Evolutionary conservation across 352 stramenopile species (phyloP), one percentile per base, ranked within the genome.

Genomic region (Bremia lactucae): DNA sequence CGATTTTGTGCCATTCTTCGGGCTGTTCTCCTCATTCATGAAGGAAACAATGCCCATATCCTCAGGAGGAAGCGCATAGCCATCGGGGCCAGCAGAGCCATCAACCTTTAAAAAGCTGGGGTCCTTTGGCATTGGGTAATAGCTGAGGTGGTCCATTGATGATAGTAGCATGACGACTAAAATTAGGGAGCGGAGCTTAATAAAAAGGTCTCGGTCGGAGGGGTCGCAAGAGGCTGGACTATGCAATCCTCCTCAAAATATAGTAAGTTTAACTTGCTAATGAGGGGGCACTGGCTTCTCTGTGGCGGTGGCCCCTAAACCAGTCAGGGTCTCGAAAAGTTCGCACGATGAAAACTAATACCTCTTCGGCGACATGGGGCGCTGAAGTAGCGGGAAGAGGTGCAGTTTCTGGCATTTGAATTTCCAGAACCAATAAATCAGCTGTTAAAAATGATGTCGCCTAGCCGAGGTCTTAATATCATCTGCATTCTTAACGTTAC

Each of bases 1-100:
- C 38, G 72, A 86, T 57, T 89, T 89, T 42, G 76, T 87, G 33
- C 69, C 73, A 46, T 86, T 89, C 66, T 88, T 86, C 29, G 73
- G 72, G 21, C 69, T 85, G 62, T 85, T 85, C 47, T 88, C 73
- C 46, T 88, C 75, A 53, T 81, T 85, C 49, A 83, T 48, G 56
- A 82, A 84, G 14, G 45, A 38, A 18, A 53, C 18, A 18, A 54
- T 42, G 18, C 57, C 55, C 48, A 70, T 36, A 29, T 78, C 67
- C 36, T 87, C 55, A 35, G 55, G 42, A 7, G 66, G 57, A n/a
- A 77, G 60, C 24, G 61, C 43, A 51, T 73, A 76, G 43, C 55
- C 62, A 31, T 69, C 59, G 19, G 47, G 36, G 10, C 48, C 46
- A 6, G 43, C 48, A 21, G 64, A 69, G 43, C 66, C 63, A 46